phyloP scores from a whole-genome alignment of 2,329 filamentous ascomycete genomes.

The Nothopassalora personata region DNA sequence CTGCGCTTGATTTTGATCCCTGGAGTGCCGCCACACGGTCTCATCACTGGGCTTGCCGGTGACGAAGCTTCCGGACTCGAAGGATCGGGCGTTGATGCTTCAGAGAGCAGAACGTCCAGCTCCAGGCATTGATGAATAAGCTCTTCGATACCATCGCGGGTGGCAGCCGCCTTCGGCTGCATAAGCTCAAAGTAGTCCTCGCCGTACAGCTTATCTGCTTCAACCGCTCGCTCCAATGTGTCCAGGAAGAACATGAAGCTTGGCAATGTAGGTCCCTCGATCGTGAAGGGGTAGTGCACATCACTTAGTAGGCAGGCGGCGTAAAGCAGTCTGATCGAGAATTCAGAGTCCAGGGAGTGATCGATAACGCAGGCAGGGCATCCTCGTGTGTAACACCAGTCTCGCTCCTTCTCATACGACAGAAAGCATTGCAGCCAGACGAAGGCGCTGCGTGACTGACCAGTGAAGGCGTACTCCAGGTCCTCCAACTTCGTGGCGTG shows the following conservation, averaged over 20 bases:
- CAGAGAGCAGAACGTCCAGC: slow-evolving; percentile 31
- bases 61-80: slow-evolving; percentile 20
- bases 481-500: slow-evolving; percentile 47
- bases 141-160: slow-evolving; percentile 41
- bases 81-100: slow-evolving; percentile 23
- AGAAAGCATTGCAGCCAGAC: slow-evolving; percentile 57
- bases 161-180: slow-evolving; percentile 39
- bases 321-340: slow-evolving; percentile 43
- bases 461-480: slow-evolving; percentile 53
- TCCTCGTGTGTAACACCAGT: slow-evolving; percentile 53
- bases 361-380: slow-evolving; percentile 49
- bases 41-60: slow-evolving; percentile 21
- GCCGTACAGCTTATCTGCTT: slow-evolving; percentile 42
- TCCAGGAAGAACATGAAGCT: slow-evolving; percentile 39
- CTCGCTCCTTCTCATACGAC: slow-evolving; percentile 45
- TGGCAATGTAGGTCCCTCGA: slow-evolving; percentile 32
- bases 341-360: slow-evolving; percentile 43
- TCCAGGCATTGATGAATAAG: slow-evolving; percentile 45
- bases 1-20: slow-evolving; percentile 36
- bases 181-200: slow-evolving; percentile 41
- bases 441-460: slow-evolving; percentile 53
- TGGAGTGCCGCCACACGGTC: slow-evolving; percentile 25
- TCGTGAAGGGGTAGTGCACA: slow-evolving; percentile 33
- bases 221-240: slow-evolving; percentile 38
- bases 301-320: slow-evolving; percentile 45